Evolutionary conservation across 495 filamentous ascomycete species (phyloP), one percentile per base, ranked within the genome.

Genomic region (Coniosporium apollinis): DNA sequence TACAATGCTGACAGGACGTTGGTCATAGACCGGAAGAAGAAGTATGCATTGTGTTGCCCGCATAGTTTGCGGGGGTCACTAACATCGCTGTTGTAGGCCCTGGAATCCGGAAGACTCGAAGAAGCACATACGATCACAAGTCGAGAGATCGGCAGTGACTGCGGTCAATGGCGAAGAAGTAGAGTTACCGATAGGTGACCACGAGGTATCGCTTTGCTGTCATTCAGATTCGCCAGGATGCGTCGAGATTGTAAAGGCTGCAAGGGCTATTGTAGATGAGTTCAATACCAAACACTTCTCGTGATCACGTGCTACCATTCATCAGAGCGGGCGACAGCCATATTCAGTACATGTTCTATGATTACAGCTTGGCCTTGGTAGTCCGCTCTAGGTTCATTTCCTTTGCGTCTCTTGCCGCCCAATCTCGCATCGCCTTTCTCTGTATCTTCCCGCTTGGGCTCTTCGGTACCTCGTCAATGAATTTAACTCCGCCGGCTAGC

Each of bases 1-100:
- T 76, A 76, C 42, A 60, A 58, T 40, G 43, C 55, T 3, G 51
- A 64, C 34, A 61, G 57, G 19, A 65, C 55, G 44, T 49, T 70
- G 28, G 53, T 69, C 6, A 66, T 70, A 33, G 68, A 67, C 41
- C 62, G 67, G 11, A 66, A 69, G 49, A 70, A 70, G 51, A 67
- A 68, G 36, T 44, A 34, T 10, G 46, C 32, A 8, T 34, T 15
- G 20, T 18, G 6, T 30, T 16, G 11, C 5, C 14, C 7, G 5
- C n/a, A 4, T 31, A 29, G 21, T 5, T 20, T 8, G 7, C 18
- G 6, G 4, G 4, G 7, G 9, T 19, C n/a, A 29, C 15, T 8
- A 8, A 17, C 10, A 36, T 17, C 3, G 17, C 15, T 7, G 16
- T 35, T 4, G 19, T 41, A 60, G 56, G 33, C 56, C 64, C 1